phyloP scores from a whole-genome alignment of 331 rosid species.

The Malus hybrid region DNA sequence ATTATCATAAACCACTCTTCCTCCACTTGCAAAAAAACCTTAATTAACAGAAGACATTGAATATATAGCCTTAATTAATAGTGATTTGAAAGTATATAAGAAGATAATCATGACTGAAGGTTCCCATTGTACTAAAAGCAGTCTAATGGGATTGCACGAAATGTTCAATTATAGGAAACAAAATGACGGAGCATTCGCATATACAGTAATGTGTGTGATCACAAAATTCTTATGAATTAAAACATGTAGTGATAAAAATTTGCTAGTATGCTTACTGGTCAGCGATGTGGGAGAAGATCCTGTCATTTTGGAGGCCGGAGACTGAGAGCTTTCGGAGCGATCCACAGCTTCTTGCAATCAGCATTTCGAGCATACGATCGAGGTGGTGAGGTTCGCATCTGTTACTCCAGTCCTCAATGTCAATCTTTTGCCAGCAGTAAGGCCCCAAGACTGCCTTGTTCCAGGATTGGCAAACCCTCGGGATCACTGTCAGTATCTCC shows the following conservation, averaged over 20 bases:
- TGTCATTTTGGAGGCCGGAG: slow-evolving; percentile 53
- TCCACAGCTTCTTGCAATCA: slow-evolving; percentile 64
- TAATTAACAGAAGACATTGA: too few species aligned
- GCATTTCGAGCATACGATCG: slow-evolving; percentile 59
- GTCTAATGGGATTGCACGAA: background rate
- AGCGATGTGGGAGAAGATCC: slow-evolving; percentile 62
- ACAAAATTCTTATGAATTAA: background rate
- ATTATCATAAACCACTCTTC: background rate
- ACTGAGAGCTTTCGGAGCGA: slow-evolving; percentile 77
- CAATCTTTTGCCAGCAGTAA: slow-evolving; percentile 93
- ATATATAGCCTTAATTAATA: background rate
- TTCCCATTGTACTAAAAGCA: background rate
- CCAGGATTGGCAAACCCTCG: slow-evolving; percentile 91
- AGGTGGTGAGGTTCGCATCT: slow-evolving; percentile 46
- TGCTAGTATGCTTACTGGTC: slow-evolving; percentile 61
- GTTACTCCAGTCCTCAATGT: slow-evolving; percentile 79
- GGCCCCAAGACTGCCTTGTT: slow-evolving; percentile 65
- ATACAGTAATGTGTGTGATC: background rate
- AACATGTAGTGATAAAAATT: background rate
- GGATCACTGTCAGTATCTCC: slow-evolving; percentile 68
- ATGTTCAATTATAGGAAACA: background rate
- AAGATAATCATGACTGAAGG: background rate
- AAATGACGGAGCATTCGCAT: background rate
- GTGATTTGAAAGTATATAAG: too few species aligned
- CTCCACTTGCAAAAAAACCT: background rate